These are phyloP conservation scores for Podospora pseudocomata DNA, from an alignment of 495 filamentous ascomycete genomes.

Conservation along the genomic window DNA sequence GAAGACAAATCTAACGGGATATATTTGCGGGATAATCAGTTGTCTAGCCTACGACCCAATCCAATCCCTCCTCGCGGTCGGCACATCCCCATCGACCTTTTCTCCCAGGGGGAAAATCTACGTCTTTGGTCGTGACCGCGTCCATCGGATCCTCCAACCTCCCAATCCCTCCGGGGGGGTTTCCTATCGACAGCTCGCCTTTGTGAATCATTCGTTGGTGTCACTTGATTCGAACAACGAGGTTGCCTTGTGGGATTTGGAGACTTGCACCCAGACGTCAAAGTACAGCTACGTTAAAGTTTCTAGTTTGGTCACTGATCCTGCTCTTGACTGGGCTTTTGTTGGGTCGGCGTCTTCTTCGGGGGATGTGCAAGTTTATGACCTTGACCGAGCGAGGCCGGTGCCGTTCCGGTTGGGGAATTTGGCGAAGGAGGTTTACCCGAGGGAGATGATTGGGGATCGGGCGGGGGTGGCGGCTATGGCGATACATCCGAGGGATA, in stretches of 20 bases:
- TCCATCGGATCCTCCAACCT: slow-evolving; percentile 72
- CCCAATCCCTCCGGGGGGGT: background rate
- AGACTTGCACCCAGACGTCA: slow-evolving; percentile 53
- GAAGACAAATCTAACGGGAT: too few species aligned
- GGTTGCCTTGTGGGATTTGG: slow-evolving; percentile 70
- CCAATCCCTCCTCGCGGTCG: slow-evolving; percentile 90
- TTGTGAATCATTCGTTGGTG: slow-evolving; percentile 68
- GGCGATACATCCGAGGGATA: slow-evolving; percentile 83
- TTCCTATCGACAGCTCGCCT: slow-evolving; percentile 38
- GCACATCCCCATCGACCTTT: slow-evolving; percentile 75
- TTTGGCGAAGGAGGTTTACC: slow-evolving; percentile 69
- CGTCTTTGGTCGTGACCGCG: slow-evolving; percentile 80
- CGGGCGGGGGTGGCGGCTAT: slow-evolving; percentile 56
- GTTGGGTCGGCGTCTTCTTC: slow-evolving; percentile 59
- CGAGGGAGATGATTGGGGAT: slow-evolving; percentile 22
- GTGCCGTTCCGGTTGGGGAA: slow-evolving; percentile 78
- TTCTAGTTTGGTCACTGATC: slow-evolving; percentile 70
- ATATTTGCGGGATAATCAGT: slow-evolving; percentile 35
- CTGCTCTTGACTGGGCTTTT: slow-evolving; percentile 86
- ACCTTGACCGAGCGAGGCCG: slow-evolving; percentile 74
- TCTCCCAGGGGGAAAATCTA: slow-evolving; percentile 74
- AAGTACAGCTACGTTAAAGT: slow-evolving; percentile 71
- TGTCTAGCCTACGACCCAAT: slow-evolving; percentile 85
- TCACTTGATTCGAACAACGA: slow-evolving; percentile 82
- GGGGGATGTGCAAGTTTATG: slow-evolving; percentile 83